Evolutionary conservation across 345 rosid genomes (phyloP), one percentile per base, ranked within the genome.

Genomic region (Noccaea caerulescens): DNA sequence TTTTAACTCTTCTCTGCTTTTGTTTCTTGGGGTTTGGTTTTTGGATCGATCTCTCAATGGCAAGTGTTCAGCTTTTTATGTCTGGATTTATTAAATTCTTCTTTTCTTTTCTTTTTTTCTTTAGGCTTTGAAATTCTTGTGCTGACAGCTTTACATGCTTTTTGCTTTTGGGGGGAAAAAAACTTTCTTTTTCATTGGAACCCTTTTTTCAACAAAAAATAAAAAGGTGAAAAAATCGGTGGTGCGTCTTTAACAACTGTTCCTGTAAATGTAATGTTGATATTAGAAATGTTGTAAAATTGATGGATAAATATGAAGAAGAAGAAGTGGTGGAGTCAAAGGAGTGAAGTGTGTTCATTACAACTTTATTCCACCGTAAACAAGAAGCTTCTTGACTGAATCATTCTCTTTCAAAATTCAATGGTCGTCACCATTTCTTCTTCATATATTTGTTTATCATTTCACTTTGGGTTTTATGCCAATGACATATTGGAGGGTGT

Each of bases 81-180:
- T 75, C 18, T 75, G n/a, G 73, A 60, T 68, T 68, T 54, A 75
- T 68, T 25, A 75, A 68, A 54, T 53, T 60, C 50, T 60, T 74
- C 6, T 54, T 23, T 4, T 7, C 45, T 33, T 54, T 44, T 43
- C 0, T 11, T 1, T 27, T 42, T 41, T 9, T 32, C 52, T 51
- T 49, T 43, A 74, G 61, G 62, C 68, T 66, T 74, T 75, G 51
- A 52, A 52, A 68, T 75, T 68, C 64, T 0, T 61, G 74, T 75
- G 69, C 10, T 68, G 79, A 62, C 74, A 75, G 79, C 79, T 54
- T 39, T 60, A 55, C 52, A 68, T 53, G 65, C 74, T 69, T 75
- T 62, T 68, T 69, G 74, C 74, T 69, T 75, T 75, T 46, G 57
- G 0, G 43, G 30, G 45, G 10, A 30, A 34, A 65, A 59, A 67